A percentile compares a stretch with the other conserved stretches of the same genome.
These are phyloP conservation scores for Bromus sterilis DNA, from an alignment of 176 grass and related monocot species.

Conservation along the genomic window DNA sequence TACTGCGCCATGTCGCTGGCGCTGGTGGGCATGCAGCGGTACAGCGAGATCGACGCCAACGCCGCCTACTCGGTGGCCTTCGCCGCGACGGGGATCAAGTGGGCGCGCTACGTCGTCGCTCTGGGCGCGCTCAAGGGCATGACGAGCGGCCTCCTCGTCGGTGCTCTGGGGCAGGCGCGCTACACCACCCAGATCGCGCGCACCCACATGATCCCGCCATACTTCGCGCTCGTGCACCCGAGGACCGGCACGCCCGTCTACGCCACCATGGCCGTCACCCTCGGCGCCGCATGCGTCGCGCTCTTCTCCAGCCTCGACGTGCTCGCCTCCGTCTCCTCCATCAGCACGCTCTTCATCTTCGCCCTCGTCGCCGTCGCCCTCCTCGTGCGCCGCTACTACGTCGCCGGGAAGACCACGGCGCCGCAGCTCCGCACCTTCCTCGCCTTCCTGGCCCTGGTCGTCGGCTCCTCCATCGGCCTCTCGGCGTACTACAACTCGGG, in stretches of 20 bases:
- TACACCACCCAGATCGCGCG: slow-evolving; percentile 8
- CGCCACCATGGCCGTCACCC: slow-evolving; percentile 6
- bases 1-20: background rate
- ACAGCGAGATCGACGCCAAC: slow-evolving; percentile 4
- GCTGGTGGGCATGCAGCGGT: background rate
- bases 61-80: background rate
- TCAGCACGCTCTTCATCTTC: slow-evolving; percentile 13
- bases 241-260: slow-evolving; percentile 2
- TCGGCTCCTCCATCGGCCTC: background rate
- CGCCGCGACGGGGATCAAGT: background rate
- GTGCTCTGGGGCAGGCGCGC: slow-evolving; percentile 7
- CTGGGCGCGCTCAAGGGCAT: slow-evolving; percentile 7
- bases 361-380: background rate
- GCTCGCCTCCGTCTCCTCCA: background rate
- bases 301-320: slow-evolving; percentile 12
- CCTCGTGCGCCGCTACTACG: background rate
- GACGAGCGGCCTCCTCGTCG: slow-evolving; percentile 7
- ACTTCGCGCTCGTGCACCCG: slow-evolving; percentile 10
- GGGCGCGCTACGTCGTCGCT: background rate
- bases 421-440: background rate
- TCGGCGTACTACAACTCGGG: background rate
- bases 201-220: slow-evolving; percentile 5
- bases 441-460: background rate
- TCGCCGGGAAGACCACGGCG: background rate
- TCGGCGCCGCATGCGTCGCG: background rate